phyloP scores from a whole-genome alignment of 768 basidiomycete species.

The Pulveroboletus sp. region DNA sequence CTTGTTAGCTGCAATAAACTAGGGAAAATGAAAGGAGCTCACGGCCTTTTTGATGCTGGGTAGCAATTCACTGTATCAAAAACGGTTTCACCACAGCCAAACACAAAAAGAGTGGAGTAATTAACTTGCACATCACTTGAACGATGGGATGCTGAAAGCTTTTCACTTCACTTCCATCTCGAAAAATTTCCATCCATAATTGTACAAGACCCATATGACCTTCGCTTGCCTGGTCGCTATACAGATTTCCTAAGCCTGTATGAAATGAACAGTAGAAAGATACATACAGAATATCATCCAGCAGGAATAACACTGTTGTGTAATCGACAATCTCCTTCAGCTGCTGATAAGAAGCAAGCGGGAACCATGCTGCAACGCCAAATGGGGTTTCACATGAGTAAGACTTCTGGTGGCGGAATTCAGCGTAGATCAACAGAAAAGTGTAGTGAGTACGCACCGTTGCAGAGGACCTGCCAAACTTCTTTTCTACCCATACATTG shows the following conservation, averaged over 20 bases:
- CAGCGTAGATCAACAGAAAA: neutral
- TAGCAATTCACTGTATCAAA: constrained; percentile 4
- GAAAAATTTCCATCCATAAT: neutral
- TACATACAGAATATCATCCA: neutral
- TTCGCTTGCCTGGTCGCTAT: neutral
- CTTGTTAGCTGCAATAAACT: constrained; percentile 3
- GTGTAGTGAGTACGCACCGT: neutral
- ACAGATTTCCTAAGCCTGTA: neutral
- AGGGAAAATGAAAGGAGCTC: constrained; percentile 11
- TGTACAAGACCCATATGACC: neutral
- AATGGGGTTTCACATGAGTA: constrained; percentile 15
- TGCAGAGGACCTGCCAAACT: neutral
- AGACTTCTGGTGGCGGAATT: constrained; percentile 16
- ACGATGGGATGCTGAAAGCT: neutral
- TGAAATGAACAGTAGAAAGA: neutral
- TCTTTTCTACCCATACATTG: neutral
- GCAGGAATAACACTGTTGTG: neutral
- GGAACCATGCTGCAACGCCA: neutral
- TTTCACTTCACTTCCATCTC: neutral
- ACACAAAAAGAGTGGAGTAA: neutral
- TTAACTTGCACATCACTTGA: constrained; percentile 10
- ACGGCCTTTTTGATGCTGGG: constrained; percentile 1
- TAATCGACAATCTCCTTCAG: neutral
- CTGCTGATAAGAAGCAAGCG: neutral
- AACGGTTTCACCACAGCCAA: neutral